Evolutionary conservation across 2,329 filamentous ascomycete genomes (phyloP).

Genomic region (Sarocladiaceae sp.): DNA sequence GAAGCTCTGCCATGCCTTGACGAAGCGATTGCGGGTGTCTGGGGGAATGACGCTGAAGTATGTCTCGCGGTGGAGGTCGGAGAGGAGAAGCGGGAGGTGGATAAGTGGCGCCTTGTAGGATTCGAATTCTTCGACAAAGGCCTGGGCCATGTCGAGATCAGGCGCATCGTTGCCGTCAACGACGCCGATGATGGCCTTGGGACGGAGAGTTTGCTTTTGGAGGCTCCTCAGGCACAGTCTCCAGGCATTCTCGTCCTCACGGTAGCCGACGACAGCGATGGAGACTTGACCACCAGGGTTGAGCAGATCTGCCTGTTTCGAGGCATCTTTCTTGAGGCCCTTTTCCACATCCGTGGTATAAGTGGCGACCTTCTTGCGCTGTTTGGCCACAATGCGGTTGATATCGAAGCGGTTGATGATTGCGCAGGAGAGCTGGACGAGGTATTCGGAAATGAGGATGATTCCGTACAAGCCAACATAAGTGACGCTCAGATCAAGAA

Average conservation of each 20-base stretch:
- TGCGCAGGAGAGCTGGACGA: slow-evolving; percentile 13
- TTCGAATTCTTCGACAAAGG: slow-evolving; percentile 12
- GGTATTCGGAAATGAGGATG: slow-evolving; percentile 14
- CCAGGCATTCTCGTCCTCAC: slow-evolving; percentile 14
- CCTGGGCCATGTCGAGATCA: slow-evolving; percentile 13
- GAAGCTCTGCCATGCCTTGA: slow-evolving; percentile 13
- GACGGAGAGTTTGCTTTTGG: slow-evolving; percentile 12
- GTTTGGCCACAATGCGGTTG: slow-evolving; percentile 12
- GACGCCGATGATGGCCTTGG: slow-evolving; percentile 14
- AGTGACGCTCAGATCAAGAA: slow-evolving; percentile 11
- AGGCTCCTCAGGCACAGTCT: slow-evolving; percentile 13
- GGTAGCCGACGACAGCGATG: slow-evolving; percentile 15
- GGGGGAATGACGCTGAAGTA: slow-evolving; percentile 12
- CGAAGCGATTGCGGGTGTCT: slow-evolving; percentile 7
- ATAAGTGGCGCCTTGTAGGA: slow-evolving; percentile 12
- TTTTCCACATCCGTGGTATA: slow-evolving; percentile 10
- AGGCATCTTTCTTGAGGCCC: not conserved
- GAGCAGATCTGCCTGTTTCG: slow-evolving; percentile 4
- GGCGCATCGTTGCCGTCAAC: slow-evolving; percentile 14
- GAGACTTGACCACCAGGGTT: slow-evolving; percentile 13
- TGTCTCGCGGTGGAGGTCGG: slow-evolving; percentile 12
- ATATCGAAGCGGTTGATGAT: slow-evolving; percentile 13
- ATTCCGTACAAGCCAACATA: slow-evolving; percentile 14
- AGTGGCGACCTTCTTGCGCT: slow-evolving; percentile 4
- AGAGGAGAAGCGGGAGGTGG: slow-evolving; percentile 14